Conservation (phyloP, 371 early-diverging fungal genomes). For the Mortierella sp. region DNA sequence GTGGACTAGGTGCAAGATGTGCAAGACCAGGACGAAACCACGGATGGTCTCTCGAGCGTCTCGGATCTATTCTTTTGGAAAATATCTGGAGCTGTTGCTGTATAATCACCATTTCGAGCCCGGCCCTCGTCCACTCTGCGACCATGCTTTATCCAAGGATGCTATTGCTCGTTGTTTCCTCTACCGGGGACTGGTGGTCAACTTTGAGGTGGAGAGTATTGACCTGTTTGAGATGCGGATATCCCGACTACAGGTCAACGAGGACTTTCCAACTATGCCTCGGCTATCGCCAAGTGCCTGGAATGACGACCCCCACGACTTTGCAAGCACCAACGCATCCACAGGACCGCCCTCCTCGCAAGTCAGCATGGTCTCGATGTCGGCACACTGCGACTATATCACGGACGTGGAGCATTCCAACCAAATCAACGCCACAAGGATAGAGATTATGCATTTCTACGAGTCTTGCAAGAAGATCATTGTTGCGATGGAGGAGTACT, state of each 20-base stretch:
- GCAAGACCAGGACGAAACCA: slow-evolving; percentile 59
- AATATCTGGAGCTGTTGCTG: slow-evolving; percentile 73
- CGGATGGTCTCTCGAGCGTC: slow-evolving; percentile 60
- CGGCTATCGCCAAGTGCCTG: slow-evolving; percentile 17
- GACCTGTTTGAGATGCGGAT: slow-evolving; percentile 72
- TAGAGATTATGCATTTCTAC: slow-evolving; percentile 62
- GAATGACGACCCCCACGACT: slow-evolving; percentile 34
- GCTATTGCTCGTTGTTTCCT: slow-evolving; percentile 63
- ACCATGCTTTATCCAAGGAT: slow-evolving; percentile 52
- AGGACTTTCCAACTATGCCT: slow-evolving; percentile 47
- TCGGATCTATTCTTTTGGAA: slow-evolving; percentile 69
- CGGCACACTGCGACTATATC: slow-evolving; percentile 29
- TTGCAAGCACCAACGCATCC: slow-evolving; percentile 11
- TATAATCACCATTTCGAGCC: slow-evolving; percentile 66
- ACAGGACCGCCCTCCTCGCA: slow-evolving; percentile 13
- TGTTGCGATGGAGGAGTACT: slow-evolving; percentile 55
- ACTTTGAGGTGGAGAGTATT: slow-evolving; percentile 65
- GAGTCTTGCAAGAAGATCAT: slow-evolving; percentile 60
- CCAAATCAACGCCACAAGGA: slow-evolving; percentile 34
- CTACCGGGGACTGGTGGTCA: slow-evolving; percentile 58
- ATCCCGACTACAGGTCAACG: slow-evolving; percentile 68
- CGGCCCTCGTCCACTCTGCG: slow-evolving; percentile 58
- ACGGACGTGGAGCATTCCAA: slow-evolving; percentile 38
- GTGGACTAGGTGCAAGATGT: slow-evolving; percentile 67
- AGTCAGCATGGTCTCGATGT: slow-evolving; percentile 20